These are phyloP conservation scores for Spizellomyces sp. DNA, from an alignment of 192 early-diverging fungal species.

Conservation along the genomic window DNA sequence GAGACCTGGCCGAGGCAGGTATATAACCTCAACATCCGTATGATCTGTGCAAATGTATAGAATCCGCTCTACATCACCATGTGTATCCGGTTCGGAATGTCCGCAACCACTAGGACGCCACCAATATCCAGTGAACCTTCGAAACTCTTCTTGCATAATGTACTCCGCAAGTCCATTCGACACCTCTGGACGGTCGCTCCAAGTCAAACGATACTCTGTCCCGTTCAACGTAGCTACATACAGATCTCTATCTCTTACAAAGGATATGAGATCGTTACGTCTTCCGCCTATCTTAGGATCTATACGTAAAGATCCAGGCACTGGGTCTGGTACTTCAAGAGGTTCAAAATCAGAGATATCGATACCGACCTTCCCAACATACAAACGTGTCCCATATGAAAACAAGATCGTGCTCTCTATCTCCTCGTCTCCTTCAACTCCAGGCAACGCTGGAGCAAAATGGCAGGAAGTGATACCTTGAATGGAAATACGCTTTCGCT, in stretches of 20 bases:
- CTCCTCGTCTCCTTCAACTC: background rate
- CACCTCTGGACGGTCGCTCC: constrained; percentile 50
- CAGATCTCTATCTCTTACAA: constrained; percentile 63
- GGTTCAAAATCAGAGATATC: background rate
- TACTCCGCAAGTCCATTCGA: constrained; percentile 67
- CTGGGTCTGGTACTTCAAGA: background rate
- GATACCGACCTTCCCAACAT: constrained; percentile 24
- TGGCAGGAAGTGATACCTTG: constrained; percentile 51
- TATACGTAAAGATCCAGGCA: background rate
- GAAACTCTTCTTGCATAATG: constrained; percentile 78
- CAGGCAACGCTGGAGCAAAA: background rate
- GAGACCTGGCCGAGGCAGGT: constrained; percentile 45
- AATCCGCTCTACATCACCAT: constrained; percentile 48
- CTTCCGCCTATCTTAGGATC: constrained; percentile 65
- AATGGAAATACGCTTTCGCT: constrained; percentile 47
- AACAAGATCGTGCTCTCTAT: constrained; percentile 36
- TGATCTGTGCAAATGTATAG: constrained; percentile 64
- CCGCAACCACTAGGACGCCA: constrained; percentile 38
- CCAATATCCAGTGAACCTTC: constrained; percentile 64
- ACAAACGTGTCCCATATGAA: constrained; percentile 36
- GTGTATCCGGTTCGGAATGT: background rate
- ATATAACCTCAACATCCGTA: constrained; percentile 55
- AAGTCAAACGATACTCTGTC: constrained; percentile 60
- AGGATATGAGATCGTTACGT: constrained; percentile 54
- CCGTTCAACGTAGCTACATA: constrained; percentile 59